Base-by-base conservation (phyloP, 345 rosid species). In the Punica granatum region DNA sequence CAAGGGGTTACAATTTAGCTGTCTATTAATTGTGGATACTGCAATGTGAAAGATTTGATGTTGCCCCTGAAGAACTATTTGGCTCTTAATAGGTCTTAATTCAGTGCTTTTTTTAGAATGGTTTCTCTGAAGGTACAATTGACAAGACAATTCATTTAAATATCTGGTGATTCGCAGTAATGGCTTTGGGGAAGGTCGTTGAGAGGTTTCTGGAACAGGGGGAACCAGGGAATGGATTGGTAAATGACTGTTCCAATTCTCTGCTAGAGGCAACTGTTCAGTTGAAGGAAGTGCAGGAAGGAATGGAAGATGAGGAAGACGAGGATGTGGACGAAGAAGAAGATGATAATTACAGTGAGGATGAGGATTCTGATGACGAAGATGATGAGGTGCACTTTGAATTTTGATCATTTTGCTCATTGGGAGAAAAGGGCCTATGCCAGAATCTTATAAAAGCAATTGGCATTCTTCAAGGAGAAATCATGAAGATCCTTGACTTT, bases 201-300 rank as follows among this genome's bases (percentile, higher is more conserved):
- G 92, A 91, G 76, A 75, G 79, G 69, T 77, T 91, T 51, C 64
- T 85, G 60, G 89, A 74, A 75, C 70, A 66, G 61, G 84, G 79
- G 67, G 79, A 66, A 69, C 67, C 81, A 23, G 68, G 60, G 63
- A 73, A 69, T 42, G 77, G 69, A 72, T 70, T 87, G 74, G 76
- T 81, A 23, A 75, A 58, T 42, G 81, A 78, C 58, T 87, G 91
- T 77, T 83, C 84, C 72, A 66, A 67, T 72, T 83, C 86, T 51
- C 70, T 92, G 77, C 75, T 89, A 63, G 92, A 88, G 72, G 81
- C 82, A 81, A 78, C 83, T 33, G 60, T 69, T 58, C 75, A 69
- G 60, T 67, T 87, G 74, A 84, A 87, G 78, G 90, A 83, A 74
- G 21, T 77, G 73, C 78, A 82, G 66, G 85, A 85, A 73, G 89